A percentile compares a stretch with the other conserved stretches of the same genome.
These are phyloP conservation scores for Herpotrichia juniperi DNA, from an alignment of 2,329 filamentous ascomycete genomes.

Conservation along the genomic window DNA sequence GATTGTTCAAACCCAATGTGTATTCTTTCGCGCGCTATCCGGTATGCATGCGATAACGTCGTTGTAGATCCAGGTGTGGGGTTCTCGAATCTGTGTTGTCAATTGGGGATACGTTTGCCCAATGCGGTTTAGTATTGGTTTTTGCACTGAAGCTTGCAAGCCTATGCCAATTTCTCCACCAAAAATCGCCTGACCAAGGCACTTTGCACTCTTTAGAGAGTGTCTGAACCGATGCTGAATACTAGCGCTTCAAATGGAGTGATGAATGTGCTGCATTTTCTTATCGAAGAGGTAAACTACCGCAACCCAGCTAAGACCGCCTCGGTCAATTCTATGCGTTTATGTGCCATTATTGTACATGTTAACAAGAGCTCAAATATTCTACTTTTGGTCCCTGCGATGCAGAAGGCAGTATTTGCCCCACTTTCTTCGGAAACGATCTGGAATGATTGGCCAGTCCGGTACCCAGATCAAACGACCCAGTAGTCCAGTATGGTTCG, in stretches of 20 bases:
- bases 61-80: constrained; percentile 3
- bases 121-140: constrained; percentile 7
- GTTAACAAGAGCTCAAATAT: not conserved
- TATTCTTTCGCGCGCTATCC: not conserved
- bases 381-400: constrained; percentile 10
- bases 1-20: not conserved
- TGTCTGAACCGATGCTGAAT: not conserved
- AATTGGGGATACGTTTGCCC: constrained; percentile 14
- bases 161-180: constrained; percentile 1
- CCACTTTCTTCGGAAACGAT: constrained; percentile 76
- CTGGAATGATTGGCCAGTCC: constrained; percentile 70
- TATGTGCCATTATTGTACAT: not conserved
- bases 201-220: not conserved
- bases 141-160: not conserved
- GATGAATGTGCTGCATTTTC: not conserved
- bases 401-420: constrained; percentile 82
- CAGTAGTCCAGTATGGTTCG: constrained; percentile 72
- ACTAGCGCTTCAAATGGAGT: not conserved
- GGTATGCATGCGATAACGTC: constrained; percentile 7
- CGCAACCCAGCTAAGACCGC: not conserved
- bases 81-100: constrained; percentile 1
- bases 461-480: constrained; percentile 85
- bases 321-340: not conserved
- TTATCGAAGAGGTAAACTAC: not conserved
- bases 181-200: not conserved